Evolutionary conservation across 2,329 filamentous ascomycete genomes (phyloP), one percentile per base, ranked within the genome.

Genomic region (Lanzia echinophila): DNA sequence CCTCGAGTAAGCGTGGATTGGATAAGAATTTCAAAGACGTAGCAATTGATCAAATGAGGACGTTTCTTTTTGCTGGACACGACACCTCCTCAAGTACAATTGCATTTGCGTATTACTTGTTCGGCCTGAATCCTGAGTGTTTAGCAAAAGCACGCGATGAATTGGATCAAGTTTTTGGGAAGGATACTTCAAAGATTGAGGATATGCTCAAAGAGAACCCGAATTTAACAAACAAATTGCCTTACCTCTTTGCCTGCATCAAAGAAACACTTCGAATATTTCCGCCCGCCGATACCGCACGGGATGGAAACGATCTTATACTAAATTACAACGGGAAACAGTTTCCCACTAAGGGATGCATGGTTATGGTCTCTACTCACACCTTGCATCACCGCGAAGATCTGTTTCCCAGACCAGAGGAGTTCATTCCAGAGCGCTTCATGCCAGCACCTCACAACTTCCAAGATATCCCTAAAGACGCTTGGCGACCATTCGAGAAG

Each of bases 401-500:
- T 15, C 38, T 71, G 69, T 80, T 72, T 70, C 66, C 67, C 2
- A 67, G 71, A 3, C 70, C 75, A 0, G 63, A 69, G 20, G 66
- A 69, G 19, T 79, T 78, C 61, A 59, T 76, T n/a, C 77, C 72
- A 0, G 75, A 78, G 44, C 72, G 77, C 4, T 79, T 70, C 60
- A 64, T 74, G 47, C 62, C 65, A 19, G 63, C 61, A 5, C 52
- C 64, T 4, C 60, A 62, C 24, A 61, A 69, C 59, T 64, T 65
- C 19, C 50, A 61, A 42, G 47, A 56, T 10, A 49, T 60, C 3
- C 34, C 57, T 4, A 58, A 57, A 47, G 72, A 74, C 43, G 79
- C 79, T 3, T 84, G 73, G 72, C 71, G 79, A 19, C 71, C 76
- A 0, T 84, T 84, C 63, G 76, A 78, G 58, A 72, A 75, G 54